Conservation (phyloP, 495 filamentous ascomycete species). For the Lepraria neglecta region DNA sequence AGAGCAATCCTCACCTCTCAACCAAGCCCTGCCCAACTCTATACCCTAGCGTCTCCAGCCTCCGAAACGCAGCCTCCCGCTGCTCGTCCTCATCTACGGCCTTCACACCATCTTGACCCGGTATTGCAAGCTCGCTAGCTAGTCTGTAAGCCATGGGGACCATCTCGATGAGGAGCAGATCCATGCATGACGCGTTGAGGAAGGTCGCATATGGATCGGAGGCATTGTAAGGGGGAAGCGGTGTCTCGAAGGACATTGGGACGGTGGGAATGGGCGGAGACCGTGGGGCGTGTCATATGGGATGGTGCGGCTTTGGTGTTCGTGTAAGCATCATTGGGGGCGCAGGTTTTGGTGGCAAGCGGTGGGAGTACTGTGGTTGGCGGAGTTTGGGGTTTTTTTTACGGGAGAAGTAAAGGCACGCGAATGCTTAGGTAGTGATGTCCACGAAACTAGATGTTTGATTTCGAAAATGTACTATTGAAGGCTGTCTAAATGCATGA, state of each 20-base stretch:
- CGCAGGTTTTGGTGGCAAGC: not conserved
- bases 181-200: conserved; percentile 73
- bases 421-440: not conserved
- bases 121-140: conserved; percentile 36
- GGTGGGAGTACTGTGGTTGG: not conserved
- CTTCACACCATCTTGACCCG: conserved; percentile 31
- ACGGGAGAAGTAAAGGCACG: not conserved
- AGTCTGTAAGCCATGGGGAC: conserved; percentile 90
- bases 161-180: conserved; percentile 91
- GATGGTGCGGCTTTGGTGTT: not conserved
- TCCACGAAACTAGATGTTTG: not conserved
- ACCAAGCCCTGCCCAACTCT: conserved; percentile 87
- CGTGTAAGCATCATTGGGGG: not conserved
- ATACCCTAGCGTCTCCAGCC: conserved; percentile 83
- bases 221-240: conserved; percentile 60
- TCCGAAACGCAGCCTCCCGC: conserved; percentile 72
- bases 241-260: conserved; percentile 69
- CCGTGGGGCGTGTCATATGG: not conserved
- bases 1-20: conserved; percentile 60
- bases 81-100: conserved; percentile 69
- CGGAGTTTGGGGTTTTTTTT: not conserved
- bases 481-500: conserved; percentile 7
- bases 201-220: conserved; percentile 73
- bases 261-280: not conserved
- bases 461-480: not conserved